phyloP scores from a whole-genome alignment of 345 rosid genomes.

The Passiflora organensis region DNA sequence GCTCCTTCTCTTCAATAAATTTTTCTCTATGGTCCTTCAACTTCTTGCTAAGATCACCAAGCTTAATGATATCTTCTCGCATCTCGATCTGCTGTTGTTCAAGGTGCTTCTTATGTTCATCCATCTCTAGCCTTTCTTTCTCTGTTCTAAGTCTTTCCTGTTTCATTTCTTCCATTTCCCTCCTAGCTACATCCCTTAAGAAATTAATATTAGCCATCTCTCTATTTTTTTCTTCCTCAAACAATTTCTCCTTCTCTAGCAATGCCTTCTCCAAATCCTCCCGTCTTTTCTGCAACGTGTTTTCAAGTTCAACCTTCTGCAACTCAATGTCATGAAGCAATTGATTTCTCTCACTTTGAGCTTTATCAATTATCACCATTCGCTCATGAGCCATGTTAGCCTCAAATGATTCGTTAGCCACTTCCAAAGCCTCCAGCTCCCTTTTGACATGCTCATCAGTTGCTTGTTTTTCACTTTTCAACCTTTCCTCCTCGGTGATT shows the following conservation, averaged over 20 bases:
- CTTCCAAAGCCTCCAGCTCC: slow-evolving; percentile 62
- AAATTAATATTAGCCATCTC: slow-evolving; percentile 62
- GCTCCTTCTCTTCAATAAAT: slow-evolving; percentile 69
- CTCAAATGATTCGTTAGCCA: slow-evolving; percentile 63
- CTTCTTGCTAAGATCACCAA: slow-evolving; percentile 63
- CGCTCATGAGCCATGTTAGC: slow-evolving; percentile 74
- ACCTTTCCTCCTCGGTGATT: slow-evolving; percentile 61
- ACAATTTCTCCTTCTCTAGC: slow-evolving; percentile 45
- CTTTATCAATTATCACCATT: slow-evolving; percentile 44
- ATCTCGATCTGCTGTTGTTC: slow-evolving; percentile 81
- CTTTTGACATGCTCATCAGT: slow-evolving; percentile 44
- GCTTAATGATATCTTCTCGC: slow-evolving; percentile 76
- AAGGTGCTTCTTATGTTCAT: slow-evolving; percentile 60
- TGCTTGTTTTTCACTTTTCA: slow-evolving; percentile 55
- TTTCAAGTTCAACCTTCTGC: slow-evolving; percentile 62
- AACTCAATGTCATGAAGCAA: slow-evolving; percentile 66
- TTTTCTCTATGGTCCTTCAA: slow-evolving; percentile 78
- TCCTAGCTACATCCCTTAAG: slow-evolving; percentile 72
- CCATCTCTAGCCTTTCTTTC: slow-evolving; percentile 60
- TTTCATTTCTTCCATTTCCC: slow-evolving; percentile 85
- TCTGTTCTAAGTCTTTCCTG: slow-evolving; percentile 51
- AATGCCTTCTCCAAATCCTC: slow-evolving; percentile 64
- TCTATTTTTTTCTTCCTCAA: slow-evolving; percentile 83
- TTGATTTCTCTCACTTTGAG: slow-evolving; percentile 71
- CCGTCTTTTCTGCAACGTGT: slow-evolving; percentile 47